Evolutionary conservation across 257 asterid genomes (phyloP), one percentile per base, ranked within the genome.

Genomic region (Solanum pennellii): DNA sequence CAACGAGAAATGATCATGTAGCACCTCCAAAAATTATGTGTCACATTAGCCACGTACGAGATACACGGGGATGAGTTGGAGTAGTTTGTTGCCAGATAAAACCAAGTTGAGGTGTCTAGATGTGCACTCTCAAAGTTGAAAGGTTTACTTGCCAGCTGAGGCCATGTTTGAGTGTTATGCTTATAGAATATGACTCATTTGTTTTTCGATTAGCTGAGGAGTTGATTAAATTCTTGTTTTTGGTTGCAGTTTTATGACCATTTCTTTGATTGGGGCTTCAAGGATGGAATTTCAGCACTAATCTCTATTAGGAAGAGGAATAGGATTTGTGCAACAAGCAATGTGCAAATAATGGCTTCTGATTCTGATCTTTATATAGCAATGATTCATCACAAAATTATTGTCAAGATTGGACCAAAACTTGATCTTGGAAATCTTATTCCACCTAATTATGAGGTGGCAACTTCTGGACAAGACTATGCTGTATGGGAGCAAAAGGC

Each of bases 181-280:
- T 23, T 29, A 31, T 3, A 18, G 1, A 72, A 18, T 72, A 72
- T 73, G 80, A 74, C 9, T 37, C 47, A 1, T 35, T 47, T 47
- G 59, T 47, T 47, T 47, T 47, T 47, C 20, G 3, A 35, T 16
- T 73, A 20, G 82, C 18, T 37, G 47, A 37, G 31, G 49, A 74
- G 82, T 11, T 69, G 44, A 41, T 1, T 18, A 11, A 21, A 74
- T 39, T 72, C 49, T 27, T 82, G 42, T 84, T 77, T 74, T 74
- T 39, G 11, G 8, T 16, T 88, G 93, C 93, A 96, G 98, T 96
- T 95, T 59, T 95, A 96, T 80, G 98, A 94, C 71, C 98, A 96
- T 88, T 89, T 92, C 85, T 91, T 95, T 47, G 95, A 95, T 49
- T 94, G 98, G 98, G 96, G 96, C 0, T 74, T 89, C 68, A 93